Base-by-base conservation (phyloP, 1,139 yeast species). In the Lodderomyces pseudojiufengensis region DNA sequence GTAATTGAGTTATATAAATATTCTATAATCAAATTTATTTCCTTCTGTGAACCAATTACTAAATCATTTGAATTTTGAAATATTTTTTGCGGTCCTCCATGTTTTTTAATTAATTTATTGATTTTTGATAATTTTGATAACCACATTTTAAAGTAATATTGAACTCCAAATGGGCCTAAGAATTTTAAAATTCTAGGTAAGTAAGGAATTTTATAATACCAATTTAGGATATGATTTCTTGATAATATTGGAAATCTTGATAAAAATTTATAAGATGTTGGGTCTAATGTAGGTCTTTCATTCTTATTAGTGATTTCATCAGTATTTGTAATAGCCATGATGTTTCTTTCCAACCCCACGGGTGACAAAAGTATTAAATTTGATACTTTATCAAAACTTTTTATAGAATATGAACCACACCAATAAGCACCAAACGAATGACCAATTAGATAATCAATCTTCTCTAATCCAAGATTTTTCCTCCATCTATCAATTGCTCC, bases 261-360 rank as follows among this genome's bases (percentile, higher is more conserved):
- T 27, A 76, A 51, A 42, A 76, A 65, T 24, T 54, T 45, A 44
- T 55, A 62, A 3, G 58, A 49, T 0, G 60, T 43, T 2, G 76
- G 73, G 37, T 67, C 71, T 9, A 70, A 44, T 3, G 61, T 49
- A 1, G 77, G 76, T 24, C 42, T 44, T 8, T 59, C 40, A 1
- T 40, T 40, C 25, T 37, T 51, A 36, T 32, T 42, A 37, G 31
- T 38, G 4, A 45, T 28, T 9, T 41, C 35, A 8, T 49, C 50
- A 38, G 52, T 45, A 41, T 78, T 76, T 21, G 76, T 70, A 2
- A 82, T 59, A 0, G 88, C 80, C 51, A 71, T 79, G 1, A 82
- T 76, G 38, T 78, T 78, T 36, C 86, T 66, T 47, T 86, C 95
- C 16, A 92, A 84, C 0, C 97, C 97, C 0, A 90, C 95, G 0